phyloP scores from a whole-genome alignment of 257 asterid species.

The Linaria vulgaris region DNA sequence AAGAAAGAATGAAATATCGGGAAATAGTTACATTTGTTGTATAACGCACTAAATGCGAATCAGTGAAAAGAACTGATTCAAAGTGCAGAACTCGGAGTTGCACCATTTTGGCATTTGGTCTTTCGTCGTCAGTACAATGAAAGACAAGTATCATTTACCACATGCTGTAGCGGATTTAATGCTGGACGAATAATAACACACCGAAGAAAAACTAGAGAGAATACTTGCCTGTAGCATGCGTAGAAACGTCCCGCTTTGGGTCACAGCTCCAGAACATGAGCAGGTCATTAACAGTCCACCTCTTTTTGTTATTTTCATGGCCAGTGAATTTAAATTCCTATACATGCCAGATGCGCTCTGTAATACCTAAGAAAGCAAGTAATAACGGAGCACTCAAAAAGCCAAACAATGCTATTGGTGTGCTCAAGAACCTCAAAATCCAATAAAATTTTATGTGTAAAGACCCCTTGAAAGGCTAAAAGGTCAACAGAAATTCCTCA shows the following conservation, averaged over 20 bases:
- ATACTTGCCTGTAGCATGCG: conserved; percentile 73
- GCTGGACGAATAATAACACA: background rate
- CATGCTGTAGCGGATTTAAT: background rate
- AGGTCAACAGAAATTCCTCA: background rate
- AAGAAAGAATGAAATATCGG: too few relatives aligned
- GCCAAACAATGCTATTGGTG: background rate
- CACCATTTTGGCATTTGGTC: background rate
- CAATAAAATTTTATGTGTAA: background rate
- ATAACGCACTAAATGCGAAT: too few relatives aligned
- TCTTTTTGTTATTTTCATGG: conserved; percentile 76
- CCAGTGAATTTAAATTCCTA: conserved; percentile 83
- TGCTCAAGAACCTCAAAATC: too few relatives aligned
- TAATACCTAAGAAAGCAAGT: conserved; percentile 55
- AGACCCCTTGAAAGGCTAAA: conserved; percentile 7
- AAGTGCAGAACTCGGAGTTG: too few relatives aligned
- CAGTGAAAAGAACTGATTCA: too few relatives aligned
- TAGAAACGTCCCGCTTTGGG: conserved; percentile 89
- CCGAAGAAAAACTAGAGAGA: background rate
- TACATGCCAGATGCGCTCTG: conserved; percentile 95
- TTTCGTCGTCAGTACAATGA: background rate
- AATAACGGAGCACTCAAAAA: conserved; percentile 12
- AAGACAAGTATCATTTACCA: background rate
- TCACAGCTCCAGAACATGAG: conserved; percentile 98
- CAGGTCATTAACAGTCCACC: conserved; percentile 96
- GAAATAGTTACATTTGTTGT: too few relatives aligned